Base-by-base conservation (phyloP, 2,329 filamentous ascomycete species). In the Aspergillus sergii region DNA sequence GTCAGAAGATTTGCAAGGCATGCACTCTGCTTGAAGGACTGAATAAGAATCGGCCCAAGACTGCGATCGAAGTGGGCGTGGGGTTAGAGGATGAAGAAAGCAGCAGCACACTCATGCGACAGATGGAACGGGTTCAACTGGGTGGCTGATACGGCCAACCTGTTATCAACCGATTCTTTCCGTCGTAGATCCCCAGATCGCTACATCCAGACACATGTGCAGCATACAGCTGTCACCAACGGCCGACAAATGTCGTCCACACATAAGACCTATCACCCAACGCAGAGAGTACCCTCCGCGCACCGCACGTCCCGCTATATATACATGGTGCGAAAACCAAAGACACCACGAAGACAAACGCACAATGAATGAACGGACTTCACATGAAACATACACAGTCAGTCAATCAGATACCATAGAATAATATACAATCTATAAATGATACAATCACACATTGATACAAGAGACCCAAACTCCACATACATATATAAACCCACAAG, bases 1-100 rank as follows among this genome's bases (percentile, higher is more conserved):
- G 94, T 71, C 95, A 99, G 78, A 86, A 88, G 34, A 87, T 97
- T 45, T 99, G 95, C 79, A 96, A 99, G 79, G 95, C 95, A 0
- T 99, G 95, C 76, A 90, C 89, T 65, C 82, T 99, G 51, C 85
- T 99, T 3, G 94, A 98, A 71, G 92, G 91, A 0, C 78, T 99
- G 55, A 99, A 99, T 75, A 97, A 95, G 72, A 87, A 82, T 65
- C 72, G 81, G 14, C 84, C 84, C 36, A 80, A 78, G 69, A 81
- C 78, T 9, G 71, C 76, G 9, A 82, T 83, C 39, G 78, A 81
- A 30, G 71, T 81, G 39, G 81, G 48, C 3, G 71, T 81, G 41
- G 81, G 48, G 3, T 32, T 32, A 12, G 48, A 83, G 57, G 81
- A 83, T 55, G 80, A 85, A 63, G 83, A 85, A 64, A 79, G 81